Evolutionary conservation across 148 eudicot genomes (phyloP), one percentile per base, ranked within the genome.

Genomic region (Camellia granthamiana): DNA sequence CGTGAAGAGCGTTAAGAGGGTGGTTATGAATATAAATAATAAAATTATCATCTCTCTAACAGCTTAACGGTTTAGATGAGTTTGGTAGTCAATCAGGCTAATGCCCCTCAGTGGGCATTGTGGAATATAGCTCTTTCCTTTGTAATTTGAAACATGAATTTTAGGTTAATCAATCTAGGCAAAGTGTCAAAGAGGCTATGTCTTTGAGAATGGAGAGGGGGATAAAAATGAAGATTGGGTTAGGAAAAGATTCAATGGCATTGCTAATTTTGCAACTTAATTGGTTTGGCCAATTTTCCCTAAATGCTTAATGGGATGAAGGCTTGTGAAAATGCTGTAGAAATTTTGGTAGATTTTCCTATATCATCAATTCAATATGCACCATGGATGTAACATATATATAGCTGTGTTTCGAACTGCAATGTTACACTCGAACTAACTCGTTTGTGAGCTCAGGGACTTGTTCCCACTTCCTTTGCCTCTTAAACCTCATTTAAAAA

Each of bases 231-330:
- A 65, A 46, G 19, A 38, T 62, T 56, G 23, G 18, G 42, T 14
- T 63, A 4, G 2, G 3, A 46, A 6, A 75, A 18, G 51, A 75
- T 58, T 41, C 21, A 4, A 7, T 59, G 19, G 19, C 21, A 42
- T 75, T 59, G 54, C 3, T 43, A 60, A 58, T 72, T 42, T 75
- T 59, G 51, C 7, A 43, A 5, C 65, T 56, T 75, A 58, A 58
- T 55, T 75, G 30, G 63, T 59, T 58, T 30, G 16, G 51, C 52
- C 73, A 69, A 8, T 69, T 69, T 68, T 69, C 54, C 47, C 71
- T 13, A 67, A 42, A 67, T 41, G 47, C 44, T 52, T 54, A 14
- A 21, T 52, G 12, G 7, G 46, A 30, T 74, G 63, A 55, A 54
- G 63, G 30, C 47, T 55, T 11, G 14, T 30, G 13, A 58, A 30